Percentiles rank a stretch among this genome's conserved stretches.
Conservation (phyloP, 2,329 filamentous ascomycete species). For the Coniochaeta sp. region DNA sequence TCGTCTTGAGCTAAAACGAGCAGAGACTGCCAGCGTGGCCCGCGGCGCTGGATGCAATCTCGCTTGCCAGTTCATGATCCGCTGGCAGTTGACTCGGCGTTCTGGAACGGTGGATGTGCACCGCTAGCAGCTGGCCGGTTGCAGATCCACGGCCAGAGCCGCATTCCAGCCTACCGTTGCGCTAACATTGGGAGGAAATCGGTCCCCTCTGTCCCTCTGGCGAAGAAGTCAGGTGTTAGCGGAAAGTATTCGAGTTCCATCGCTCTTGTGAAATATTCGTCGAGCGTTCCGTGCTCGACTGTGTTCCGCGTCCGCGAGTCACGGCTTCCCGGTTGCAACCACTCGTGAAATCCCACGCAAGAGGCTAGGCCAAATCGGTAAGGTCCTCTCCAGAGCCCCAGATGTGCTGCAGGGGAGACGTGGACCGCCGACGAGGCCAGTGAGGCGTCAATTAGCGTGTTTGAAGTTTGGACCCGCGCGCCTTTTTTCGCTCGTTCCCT, state of each 20-base stretch:
- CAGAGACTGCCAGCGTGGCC: neutral
- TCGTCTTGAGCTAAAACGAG: neutral
- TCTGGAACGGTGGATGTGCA: slow-evolving; percentile 2
- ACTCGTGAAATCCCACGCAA: neutral
- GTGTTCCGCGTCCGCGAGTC: neutral
- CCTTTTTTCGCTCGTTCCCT: slow-evolving; percentile 1
- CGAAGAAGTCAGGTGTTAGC: neutral
- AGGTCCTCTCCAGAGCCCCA: neutral
- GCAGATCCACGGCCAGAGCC: neutral
- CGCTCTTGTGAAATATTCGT: too few species aligned
- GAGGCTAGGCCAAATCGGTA: neutral
- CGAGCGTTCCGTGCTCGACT: too few species aligned
- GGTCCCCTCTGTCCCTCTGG: too few species aligned
- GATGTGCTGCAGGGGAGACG: neutral
- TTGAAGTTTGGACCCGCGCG: slow-evolving; percentile 2
- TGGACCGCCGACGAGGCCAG: too few species aligned
- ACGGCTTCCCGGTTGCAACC: neutral
- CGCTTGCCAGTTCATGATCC: slow-evolving; percentile 2
- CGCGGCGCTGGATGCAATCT: slow-evolving; percentile 4
- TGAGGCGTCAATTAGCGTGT: neutral
- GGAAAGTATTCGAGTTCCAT: neutral
- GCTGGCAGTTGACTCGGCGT: neutral
- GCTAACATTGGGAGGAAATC: neutral
- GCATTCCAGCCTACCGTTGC: neutral
- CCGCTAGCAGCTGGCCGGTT: neutral